Conservation (phyloP, 345 rosid genomes). For the Hibiscus trionum region DNA sequence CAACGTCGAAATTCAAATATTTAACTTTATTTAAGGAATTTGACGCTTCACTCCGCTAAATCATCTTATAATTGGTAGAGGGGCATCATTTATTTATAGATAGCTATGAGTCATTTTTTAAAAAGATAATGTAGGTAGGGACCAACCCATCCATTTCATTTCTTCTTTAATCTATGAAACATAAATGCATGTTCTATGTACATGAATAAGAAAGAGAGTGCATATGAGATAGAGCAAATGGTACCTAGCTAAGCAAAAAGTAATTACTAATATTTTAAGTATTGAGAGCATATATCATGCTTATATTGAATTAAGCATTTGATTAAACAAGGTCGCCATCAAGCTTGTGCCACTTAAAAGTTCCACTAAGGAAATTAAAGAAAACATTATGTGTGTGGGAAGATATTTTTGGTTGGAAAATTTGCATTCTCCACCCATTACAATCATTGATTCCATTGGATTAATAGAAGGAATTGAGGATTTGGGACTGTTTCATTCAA, state of each 20-base stretch:
- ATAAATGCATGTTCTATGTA: not conserved
- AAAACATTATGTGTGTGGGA: not conserved
- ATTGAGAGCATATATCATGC: constrained; percentile 11
- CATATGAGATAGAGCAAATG: constrained; percentile 13
- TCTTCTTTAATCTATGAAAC: not conserved
- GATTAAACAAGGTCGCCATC: constrained; percentile 17
- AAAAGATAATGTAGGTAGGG: not conserved
- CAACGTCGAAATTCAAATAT: too few relatives aligned
- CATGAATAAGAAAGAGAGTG: not conserved
- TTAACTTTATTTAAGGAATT: too few relatives aligned
- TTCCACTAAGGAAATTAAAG: constrained; percentile 15
- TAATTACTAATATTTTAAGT: not conserved
- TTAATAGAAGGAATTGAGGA: not conserved
- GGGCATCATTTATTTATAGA: not conserved
- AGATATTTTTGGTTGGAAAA: not conserved
- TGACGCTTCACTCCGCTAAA: too few relatives aligned
- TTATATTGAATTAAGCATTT: not conserved
- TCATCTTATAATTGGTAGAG: too few relatives aligned
- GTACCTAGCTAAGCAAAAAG: constrained; percentile 12
- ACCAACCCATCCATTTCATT: not conserved
- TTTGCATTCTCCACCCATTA: not conserved
- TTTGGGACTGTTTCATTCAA: not conserved
- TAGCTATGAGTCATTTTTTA: not conserved
- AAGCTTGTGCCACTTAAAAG: constrained; percentile 10
- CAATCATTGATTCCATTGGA: not conserved